A percentile compares a stretch with the other conserved stretches of the same genome.
Evolutionary conservation across 257 asterid genomes (phyloP).

Genomic region (Solanum virginianum): DNA sequence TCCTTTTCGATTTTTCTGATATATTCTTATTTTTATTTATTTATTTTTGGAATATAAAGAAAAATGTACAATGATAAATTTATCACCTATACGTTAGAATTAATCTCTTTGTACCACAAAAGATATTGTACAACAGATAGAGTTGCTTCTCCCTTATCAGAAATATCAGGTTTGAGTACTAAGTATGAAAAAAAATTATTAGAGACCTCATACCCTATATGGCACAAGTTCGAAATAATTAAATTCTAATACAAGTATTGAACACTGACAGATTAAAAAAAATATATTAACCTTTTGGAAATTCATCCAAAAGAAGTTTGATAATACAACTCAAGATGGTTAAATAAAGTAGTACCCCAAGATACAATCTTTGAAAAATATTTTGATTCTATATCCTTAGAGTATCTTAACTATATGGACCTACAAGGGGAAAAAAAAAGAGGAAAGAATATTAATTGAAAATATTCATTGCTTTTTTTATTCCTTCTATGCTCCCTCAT

Average conservation of each 20-base stretch:
- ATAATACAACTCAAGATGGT: too few relatives aligned
- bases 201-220: too few relatives aligned
- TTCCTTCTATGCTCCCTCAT: constrained; percentile 43
- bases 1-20: background rate
- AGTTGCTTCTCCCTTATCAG: too few relatives aligned
- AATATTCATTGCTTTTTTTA: constrained; percentile 1
- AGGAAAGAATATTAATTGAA: background rate
- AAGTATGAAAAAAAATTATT: too few relatives aligned
- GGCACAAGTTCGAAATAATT: too few relatives aligned
- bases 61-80: background rate
- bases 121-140: too few relatives aligned
- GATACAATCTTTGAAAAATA: background rate
- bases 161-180: too few relatives aligned
- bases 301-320: too few relatives aligned
- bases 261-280: too few relatives aligned
- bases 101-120: background rate
- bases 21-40: background rate
- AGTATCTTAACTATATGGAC: background rate
- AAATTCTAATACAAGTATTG: too few relatives aligned
- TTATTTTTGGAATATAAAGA: background rate
- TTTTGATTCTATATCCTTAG: background rate
- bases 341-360: background rate
- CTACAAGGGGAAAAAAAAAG: background rate
- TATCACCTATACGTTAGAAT: background rate
- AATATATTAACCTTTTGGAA: too few relatives aligned